Conservation (phyloP, 148 eudicot genomes). For the Rhododendron mucronatum region DNA sequence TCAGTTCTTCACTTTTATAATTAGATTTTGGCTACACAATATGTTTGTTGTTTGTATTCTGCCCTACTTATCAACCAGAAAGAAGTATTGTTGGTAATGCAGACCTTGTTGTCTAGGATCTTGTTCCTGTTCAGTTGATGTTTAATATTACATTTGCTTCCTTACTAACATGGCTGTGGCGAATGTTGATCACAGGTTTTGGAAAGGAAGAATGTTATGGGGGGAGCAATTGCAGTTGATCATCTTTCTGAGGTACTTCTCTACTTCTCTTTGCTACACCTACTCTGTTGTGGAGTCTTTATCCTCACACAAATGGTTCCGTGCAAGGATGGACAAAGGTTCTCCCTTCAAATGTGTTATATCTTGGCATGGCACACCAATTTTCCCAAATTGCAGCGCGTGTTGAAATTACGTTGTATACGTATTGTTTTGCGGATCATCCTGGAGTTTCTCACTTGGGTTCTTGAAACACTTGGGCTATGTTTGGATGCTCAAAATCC, state of each 20-base stretch:
- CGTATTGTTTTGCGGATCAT: conserved; percentile 8
- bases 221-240: conserved; percentile 47
- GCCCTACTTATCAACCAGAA: background rate
- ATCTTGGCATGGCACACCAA: background rate
- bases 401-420: background rate
- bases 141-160: background rate
- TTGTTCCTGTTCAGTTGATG: background rate
- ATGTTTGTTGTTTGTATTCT: background rate
- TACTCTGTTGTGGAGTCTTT: background rate
- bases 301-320: background rate
- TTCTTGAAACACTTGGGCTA: conserved; percentile 1
- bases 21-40: background rate
- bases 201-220: conserved; percentile 52
- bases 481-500: background rate
- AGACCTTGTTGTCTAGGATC: background rate
- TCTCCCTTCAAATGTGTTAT: background rate
- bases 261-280: conserved; percentile 3
- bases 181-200: conserved; percentile 51
- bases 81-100: background rate
- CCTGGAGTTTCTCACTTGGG: conserved; percentile 8
- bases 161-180: background rate
- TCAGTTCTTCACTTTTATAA: background rate
- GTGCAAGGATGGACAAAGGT: background rate
- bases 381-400: background rate
- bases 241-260: conserved; percentile 55